These are phyloP conservation scores for Hericium erinaceus DNA, from an alignment of 768 basidiomycete genomes.

Conservation along the genomic window DNA sequence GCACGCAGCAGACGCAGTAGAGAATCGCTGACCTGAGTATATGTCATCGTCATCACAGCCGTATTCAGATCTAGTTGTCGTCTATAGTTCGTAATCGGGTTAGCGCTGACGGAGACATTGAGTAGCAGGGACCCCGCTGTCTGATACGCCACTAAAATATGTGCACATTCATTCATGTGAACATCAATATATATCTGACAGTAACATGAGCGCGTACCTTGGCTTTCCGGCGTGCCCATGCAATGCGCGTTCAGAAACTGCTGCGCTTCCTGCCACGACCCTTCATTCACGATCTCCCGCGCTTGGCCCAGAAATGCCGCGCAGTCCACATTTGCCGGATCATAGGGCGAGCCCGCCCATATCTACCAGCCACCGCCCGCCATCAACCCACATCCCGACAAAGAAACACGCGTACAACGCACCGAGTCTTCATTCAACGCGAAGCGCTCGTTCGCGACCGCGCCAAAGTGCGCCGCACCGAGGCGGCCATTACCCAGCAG, in stretches of 20 bases:
- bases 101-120: background rate
- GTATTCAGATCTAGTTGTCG: background rate
- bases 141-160: background rate
- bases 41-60: background rate
- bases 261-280: background rate
- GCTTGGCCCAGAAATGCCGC: background rate
- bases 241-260: background rate
- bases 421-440: background rate
- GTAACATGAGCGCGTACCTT: background rate
- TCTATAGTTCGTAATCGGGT: background rate
- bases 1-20: background rate
- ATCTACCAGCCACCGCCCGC: background rate
- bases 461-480: background rate
- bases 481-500: background rate
- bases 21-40: background rate
- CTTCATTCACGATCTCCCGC: background rate
- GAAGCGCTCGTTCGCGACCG: background rate
- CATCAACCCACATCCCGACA: background rate
- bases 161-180: no score
- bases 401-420: background rate
- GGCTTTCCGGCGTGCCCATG: background rate
- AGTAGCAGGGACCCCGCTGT: background rate
- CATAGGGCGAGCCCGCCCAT: background rate
- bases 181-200: no score
- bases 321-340: background rate